phyloP scores from a whole-genome alignment of 768 basidiomycete genomes.

The Kwoniella heveanensis region DNA sequence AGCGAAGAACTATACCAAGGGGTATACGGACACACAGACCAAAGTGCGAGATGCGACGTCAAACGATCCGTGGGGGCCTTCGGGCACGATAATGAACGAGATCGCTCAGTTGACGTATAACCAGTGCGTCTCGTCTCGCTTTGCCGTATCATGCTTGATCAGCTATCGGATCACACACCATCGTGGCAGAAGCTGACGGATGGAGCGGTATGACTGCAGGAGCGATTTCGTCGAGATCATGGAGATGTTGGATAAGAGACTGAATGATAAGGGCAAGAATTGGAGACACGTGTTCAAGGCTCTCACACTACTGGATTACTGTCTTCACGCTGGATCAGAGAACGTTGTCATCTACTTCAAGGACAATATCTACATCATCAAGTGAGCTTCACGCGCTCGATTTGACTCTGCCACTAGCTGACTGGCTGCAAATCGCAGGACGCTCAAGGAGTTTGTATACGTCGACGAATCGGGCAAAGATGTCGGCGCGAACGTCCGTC shows the following conservation, averaged over 20 bases:
- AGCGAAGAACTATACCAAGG: conserved; percentile 86
- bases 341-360: conserved; percentile 98
- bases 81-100: conserved; percentile 98
- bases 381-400: too few relatives aligned
- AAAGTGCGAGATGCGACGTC: conserved; percentile 96
- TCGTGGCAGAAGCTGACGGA: neutral
- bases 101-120: conserved; percentile 95
- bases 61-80: conserved; percentile 97
- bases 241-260: conserved; percentile 98
- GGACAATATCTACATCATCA: conserved; percentile 96
- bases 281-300: conserved; percentile 99
- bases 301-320: conserved; percentile 91
- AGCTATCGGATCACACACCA: too few relatives aligned
- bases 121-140: conserved; percentile 66
- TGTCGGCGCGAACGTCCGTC: conserved; percentile 81
- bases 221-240: conserved; percentile 98
- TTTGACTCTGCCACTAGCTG: too few relatives aligned
- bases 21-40: conserved; percentile 85
- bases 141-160: neutral
- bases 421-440: conserved; percentile 59
- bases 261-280: conserved; percentile 96
- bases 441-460: conserved; percentile 96
- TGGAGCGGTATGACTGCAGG: conserved; percentile 55
- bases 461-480: conserved; percentile 94
- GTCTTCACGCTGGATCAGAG: conserved; percentile 92